phyloP scores from a whole-genome alignment of 2,329 filamentous ascomycete species.

The Ophiostoma pallidulum region DNA sequence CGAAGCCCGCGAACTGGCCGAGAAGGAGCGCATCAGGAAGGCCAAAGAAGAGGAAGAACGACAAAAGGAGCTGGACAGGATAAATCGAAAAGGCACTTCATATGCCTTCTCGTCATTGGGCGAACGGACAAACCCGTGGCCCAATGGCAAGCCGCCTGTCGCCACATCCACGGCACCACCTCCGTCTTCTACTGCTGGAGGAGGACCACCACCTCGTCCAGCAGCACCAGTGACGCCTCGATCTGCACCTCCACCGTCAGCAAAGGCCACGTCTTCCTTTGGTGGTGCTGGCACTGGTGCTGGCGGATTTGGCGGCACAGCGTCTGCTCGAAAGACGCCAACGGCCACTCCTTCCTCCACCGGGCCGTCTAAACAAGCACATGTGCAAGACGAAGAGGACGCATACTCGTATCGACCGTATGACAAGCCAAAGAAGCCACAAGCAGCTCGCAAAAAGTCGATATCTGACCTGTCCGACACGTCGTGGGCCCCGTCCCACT shows the following conservation, averaged over 20 bases:
- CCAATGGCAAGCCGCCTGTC: slow-evolving; percentile 44
- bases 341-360: slow-evolving; percentile 47
- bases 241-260: slow-evolving; percentile 11
- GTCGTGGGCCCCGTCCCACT: slow-evolving; percentile 77
- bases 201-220: slow-evolving; percentile 12
- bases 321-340: slow-evolving; percentile 29
- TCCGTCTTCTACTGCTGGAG: slow-evolving; percentile 16
- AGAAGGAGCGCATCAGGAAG: slow-evolving; percentile 24
- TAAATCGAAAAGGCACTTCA: slow-evolving; percentile 34
- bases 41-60: slow-evolving; percentile 23
- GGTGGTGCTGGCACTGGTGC: background rate
- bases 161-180: slow-evolving; percentile 21
- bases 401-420: slow-evolving; percentile 69
- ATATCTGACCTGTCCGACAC: slow-evolving; percentile 69
- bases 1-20: slow-evolving; percentile 27
- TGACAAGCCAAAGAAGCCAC: slow-evolving; percentile 53
- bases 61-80: slow-evolving; percentile 8
- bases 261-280: background rate
- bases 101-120: slow-evolving; percentile 58
- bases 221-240: slow-evolving; percentile 20
- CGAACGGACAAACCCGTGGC: slow-evolving; percentile 62
- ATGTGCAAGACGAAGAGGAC: slow-evolving; percentile 42
- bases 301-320: no score
- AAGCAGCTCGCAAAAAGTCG: slow-evolving; percentile 46
- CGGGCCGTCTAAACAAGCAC: slow-evolving; percentile 30